Evolutionary conservation across 352 stramenopile species (phyloP).

Genomic region (Pythium scleroteichum): DNA sequence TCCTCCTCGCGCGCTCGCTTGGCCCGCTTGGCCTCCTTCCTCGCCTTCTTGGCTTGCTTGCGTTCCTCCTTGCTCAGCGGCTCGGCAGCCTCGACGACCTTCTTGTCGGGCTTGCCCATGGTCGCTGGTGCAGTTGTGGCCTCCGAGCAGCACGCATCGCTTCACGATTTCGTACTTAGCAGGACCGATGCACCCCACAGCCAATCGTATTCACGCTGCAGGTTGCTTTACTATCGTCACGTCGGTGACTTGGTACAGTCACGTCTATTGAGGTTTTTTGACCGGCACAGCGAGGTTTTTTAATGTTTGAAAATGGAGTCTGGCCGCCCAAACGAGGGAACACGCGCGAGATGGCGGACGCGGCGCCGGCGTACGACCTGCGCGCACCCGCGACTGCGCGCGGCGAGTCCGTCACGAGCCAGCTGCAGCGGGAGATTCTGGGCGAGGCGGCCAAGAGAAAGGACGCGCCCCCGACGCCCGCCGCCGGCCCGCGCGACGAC

Average conservation of each 20-base stretch:
- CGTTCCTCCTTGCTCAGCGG: slow-evolving; percentile 35
- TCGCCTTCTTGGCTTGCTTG: slow-evolving; percentile 36
- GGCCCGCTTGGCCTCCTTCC: slow-evolving; percentile 47
- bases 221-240: not conserved
- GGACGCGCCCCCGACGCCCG: not conserved
- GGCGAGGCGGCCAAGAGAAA: slow-evolving; percentile 16
- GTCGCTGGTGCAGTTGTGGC: slow-evolving; percentile 30
- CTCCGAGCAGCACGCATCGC: slow-evolving; percentile 25
- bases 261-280: slow-evolving; percentile 18
- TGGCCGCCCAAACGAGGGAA: slow-evolving; percentile 5
- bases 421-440: slow-evolving; percentile 69
- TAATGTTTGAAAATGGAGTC: slow-evolving; percentile 10
- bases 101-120: slow-evolving; percentile 39
- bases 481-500: not conserved
- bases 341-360: slow-evolving; percentile 12
- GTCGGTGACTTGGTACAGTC: slow-evolving; percentile 11
- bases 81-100: slow-evolving; percentile 22
- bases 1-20: slow-evolving; percentile 30
- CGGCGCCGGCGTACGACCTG: slow-evolving; percentile 35
- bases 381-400: slow-evolving; percentile 27
- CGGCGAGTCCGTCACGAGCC: slow-evolving; percentile 52
- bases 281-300: slow-evolving; percentile 22
- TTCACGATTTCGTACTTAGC: slow-evolving; percentile 25
- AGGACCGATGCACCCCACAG: slow-evolving; percentile 22
- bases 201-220: slow-evolving; percentile 25